Evolutionary conservation across 345 rosid genomes (phyloP).

Genomic region (Corymbia maculata): DNA sequence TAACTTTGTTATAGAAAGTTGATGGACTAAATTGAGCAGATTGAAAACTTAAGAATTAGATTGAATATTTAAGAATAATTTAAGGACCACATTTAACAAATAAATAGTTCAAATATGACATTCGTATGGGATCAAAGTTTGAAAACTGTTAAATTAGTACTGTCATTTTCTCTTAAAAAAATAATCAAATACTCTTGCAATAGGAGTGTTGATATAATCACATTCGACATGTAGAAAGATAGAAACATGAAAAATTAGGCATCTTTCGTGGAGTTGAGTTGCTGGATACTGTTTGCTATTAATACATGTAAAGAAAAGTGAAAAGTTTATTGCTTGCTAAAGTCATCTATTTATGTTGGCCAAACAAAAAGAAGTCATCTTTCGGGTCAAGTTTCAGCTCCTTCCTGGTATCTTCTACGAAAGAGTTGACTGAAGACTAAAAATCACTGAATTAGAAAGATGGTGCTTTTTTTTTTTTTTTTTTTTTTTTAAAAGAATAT

Average conservation of each 20-base stretch:
- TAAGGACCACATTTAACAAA: fast-evolving
- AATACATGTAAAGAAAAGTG: too few relatives aligned
- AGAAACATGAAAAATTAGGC: neutral
- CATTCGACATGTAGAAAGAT: neutral
- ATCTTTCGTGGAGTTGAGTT: neutral
- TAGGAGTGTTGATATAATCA: neutral
- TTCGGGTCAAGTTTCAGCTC: neutral
- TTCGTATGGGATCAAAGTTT: fast-evolving
- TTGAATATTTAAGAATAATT: neutral
- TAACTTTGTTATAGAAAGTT: neutral
- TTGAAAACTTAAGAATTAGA: neutral
- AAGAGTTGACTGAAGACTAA: neutral
- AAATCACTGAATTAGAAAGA: neutral
- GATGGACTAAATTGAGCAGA: neutral
- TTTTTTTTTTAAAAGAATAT: too few relatives aligned
- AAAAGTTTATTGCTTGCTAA: neutral
- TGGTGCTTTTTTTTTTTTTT: neutral
- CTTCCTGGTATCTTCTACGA: neutral
- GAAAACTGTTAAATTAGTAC: fast-evolving
- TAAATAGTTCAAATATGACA: neutral
- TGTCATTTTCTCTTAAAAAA: too few relatives aligned
- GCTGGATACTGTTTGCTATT: neutral
- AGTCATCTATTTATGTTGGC: neutral
- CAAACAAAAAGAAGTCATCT: too few relatives aligned
- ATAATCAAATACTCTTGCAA: fast-evolving